Evolutionary conservation across 768 basidiomycete genomes (phyloP), one percentile per base, ranked within the genome.

Genomic region (Lactarius vividus): DNA sequence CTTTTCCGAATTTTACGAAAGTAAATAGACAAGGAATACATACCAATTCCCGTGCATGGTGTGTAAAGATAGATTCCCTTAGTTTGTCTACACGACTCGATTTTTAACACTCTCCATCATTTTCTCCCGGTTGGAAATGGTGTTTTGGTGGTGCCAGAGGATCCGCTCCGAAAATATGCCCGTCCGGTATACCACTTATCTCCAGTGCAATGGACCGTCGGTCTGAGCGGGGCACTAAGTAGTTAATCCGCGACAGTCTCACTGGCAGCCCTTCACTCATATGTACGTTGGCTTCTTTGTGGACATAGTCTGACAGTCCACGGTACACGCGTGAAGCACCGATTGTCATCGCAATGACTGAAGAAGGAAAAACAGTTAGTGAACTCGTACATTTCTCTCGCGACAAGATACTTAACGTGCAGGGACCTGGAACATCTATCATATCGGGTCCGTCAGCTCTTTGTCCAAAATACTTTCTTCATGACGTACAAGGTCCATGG

Each of bases 401-500:
- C 2, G 4, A 29, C 9, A 6, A 39, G 18, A 13, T 39, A 15
- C 63, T 29, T 15, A 28, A 65, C 64, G 8, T n/a, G 28, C 33
- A 4, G 64, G 64, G 55, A 35, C 1, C 7, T 26, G 23, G 31
- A 65, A 56, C 64, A 65, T 65, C 64, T 65, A 26, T 1, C 20
- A 44, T 35, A 28, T 44, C 20, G 31, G 31, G 9, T 7, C 11
- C 20, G 20, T 23, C 4, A 28, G 53, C 6, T 49, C 35, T n/a
- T 42, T 39, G 37, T 37, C 28, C 26, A 13, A 16, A 26, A 55
- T 54, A 6, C 33, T 7, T 13, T 49, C 44, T 18, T 29, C 33
- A 23, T 46, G 60, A 56, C 64, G 7, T 37, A 65, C 64, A 4
- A n/a, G 33, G 35, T 65, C 33, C 64, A 60, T 54, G 3, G 53